Base-by-base conservation (phyloP, 2,329 filamentous ascomycete genomes). In the Hortaea sp. region DNA sequence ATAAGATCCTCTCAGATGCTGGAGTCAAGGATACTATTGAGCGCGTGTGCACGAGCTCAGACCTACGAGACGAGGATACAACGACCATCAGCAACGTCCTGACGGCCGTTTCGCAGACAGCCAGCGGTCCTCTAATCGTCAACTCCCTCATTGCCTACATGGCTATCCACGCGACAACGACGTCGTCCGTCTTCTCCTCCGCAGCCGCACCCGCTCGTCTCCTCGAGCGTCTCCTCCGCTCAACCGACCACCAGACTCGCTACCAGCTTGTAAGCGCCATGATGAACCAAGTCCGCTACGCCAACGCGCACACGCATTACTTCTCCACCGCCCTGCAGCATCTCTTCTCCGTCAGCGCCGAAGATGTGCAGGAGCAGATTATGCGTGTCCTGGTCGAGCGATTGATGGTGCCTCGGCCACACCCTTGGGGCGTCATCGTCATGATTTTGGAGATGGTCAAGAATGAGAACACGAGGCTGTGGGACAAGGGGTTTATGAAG, bases 371-470 rank as follows among this genome's bases (percentile, higher is more conserved):
- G 32, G 85, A 97, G 69, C 87, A 94, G 64, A 90, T 98, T 48
- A 87, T 88, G 44, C 81, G 90, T 41, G 81, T 95, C 27, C 72
- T 98, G 40, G 74, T 95, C 34, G 92, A 98, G 73, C 81, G 92
- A 42, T 73, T 95, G 41, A 79, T 94, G 49, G 85, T 88, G 20
- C 88, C 87, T 64, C 88, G 89, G 69, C 90, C 90, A 44, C 90
- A 97, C 64, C 90, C 94, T 12, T 97, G 90, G 90, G 94, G 94
- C 9, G 71, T 98, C 39, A 82, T 95, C 63, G 82, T 89, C 52
- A 90, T 88, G 32, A 77, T 94, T 50, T 71, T 92, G 52, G 92
- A 97, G 70, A 76, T 98, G 47, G 75, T 94, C 55, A 94, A 94
- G 73, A 95, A 94, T 63, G 82, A 85, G 45, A 86, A 82, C 62